These are phyloP conservation scores for Chytriomyces hyalinus DNA, from an alignment of 192 early-diverging fungal genomes.

Conservation along the genomic window DNA sequence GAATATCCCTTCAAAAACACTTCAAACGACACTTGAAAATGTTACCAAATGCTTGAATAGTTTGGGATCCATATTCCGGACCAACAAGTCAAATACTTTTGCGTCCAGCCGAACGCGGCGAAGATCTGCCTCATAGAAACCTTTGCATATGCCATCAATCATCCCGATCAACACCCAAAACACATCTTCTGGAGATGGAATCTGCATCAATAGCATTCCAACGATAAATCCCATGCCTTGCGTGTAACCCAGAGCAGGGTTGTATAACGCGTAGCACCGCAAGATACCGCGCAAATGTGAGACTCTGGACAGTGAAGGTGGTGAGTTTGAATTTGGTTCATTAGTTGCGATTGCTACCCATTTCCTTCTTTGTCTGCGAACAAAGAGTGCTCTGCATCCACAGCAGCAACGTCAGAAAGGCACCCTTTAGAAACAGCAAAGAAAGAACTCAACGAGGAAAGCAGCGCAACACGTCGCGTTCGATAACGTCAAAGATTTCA, in stretches of 20 bases:
- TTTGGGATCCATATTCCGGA: constrained; percentile 70
- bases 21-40: not conserved
- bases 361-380: constrained; percentile 71
- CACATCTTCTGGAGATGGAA: constrained; percentile 76
- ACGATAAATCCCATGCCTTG: constrained; percentile 96
- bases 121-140: constrained; percentile 78
- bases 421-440: not conserved
- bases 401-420: not conserved
- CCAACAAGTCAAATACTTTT: constrained; percentile 75
- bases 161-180: constrained; percentile 88
- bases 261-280: constrained; percentile 86
- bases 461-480: constrained; percentile 84
- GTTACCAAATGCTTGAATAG: constrained; percentile 73
- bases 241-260: constrained; percentile 86
- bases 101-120: constrained; percentile 81
- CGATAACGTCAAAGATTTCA: constrained; percentile 87
- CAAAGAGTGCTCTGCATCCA: constrained; percentile 68
- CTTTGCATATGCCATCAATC: constrained; percentile 73
- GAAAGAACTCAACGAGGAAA: constrained; percentile 63
- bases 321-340: constrained; percentile 19
- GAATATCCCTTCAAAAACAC: not conserved
- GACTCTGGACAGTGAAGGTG: constrained; percentile 39
- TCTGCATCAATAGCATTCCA: constrained; percentile 88
- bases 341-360: constrained; percentile 37
- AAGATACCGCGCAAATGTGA: constrained; percentile 73